Conservation (phyloP, 805 yeast species). For the Gaillardinia entomophila region DNA sequence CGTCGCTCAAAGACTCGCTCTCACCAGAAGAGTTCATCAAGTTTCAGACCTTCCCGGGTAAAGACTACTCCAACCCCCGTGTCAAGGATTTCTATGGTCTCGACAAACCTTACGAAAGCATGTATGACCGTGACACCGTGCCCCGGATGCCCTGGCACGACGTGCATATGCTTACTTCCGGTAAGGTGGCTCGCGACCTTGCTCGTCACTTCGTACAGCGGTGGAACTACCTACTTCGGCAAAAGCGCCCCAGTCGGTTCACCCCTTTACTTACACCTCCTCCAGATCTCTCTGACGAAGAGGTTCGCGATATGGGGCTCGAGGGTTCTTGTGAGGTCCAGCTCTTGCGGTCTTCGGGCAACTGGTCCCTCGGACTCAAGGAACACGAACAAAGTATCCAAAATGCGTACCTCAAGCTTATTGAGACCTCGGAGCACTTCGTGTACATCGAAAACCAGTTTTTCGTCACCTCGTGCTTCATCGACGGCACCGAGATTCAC, state of each 20-base stretch:
- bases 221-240: conserved; percentile 91
- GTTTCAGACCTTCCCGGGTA: conserved; percentile 84
- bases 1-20: conserved; percentile 3
- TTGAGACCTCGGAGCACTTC: conserved; percentile 88
- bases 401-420: conserved; percentile 83
- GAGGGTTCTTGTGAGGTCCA: conserved; percentile 92
- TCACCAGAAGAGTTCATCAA: conserved; percentile 37
- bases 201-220: conserved; percentile 94
- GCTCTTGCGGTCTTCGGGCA: conserved; percentile 79
- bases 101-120: conserved; percentile 82
- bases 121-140: conserved; percentile 73
- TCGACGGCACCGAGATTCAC: conserved; percentile 77
- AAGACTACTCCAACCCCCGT: conserved; percentile 95
- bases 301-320: conserved; percentile 53
- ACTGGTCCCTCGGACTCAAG: conserved; percentile 89
- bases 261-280: conserved; percentile 94
- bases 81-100: conserved; percentile 78
- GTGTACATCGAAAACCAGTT: conserved; percentile 95
- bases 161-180: conserved; percentile 91
- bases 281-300: conserved; percentile 72
- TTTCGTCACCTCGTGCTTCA: conserved; percentile 82
- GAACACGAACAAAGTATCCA: conserved; percentile 87
- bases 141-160: conserved; percentile 99
- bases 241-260: conserved; percentile 88
- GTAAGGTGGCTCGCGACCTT: conserved; percentile 89